Evolutionary conservation across 2,329 filamentous ascomycete species (phyloP), one percentile per base, ranked within the genome.

Genomic region (Arthrobotrys pseudoclavata): DNA sequence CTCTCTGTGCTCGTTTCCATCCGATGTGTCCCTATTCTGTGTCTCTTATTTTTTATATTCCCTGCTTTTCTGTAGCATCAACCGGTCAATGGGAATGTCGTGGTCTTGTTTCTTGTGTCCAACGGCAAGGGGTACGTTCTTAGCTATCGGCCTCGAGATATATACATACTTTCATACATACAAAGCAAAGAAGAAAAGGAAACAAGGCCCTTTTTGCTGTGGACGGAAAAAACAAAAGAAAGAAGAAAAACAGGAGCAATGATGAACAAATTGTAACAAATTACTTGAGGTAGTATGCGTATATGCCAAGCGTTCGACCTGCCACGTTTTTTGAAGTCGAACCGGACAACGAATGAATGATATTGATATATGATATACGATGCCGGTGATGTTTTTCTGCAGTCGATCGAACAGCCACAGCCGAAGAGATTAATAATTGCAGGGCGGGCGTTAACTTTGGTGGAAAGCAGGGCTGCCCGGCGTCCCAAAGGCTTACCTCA

Each of bases 21-120:
- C 15, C 12, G 37, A 40, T 31, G n/a, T 53, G 50, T 53, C 24
- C n/a, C 50, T 45, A 18, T 31, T 31, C 60, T 48, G 24, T 47
- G 55, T 18, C 40, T 40, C 13, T 40, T 40, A 40, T 15, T 53
- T 34, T 45, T 48, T 61, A 52, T 50, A 61, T 61, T 53, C 40
- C 52, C 34, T 66, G 47, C 20, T 31, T 63, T 62, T 63, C 31
- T 63, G 68, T 70, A 70, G 68, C 55, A 70, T 70, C 57, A 40
- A 63, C 47, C 68, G 55, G 68, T 63, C 47, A 70, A 63, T 62
- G 68, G 68, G 68, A 70, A 70, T 45, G 45, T 63, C 45, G 68
- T 61, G 26, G 42, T 70, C 57, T 60, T 60, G 55, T 13, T 53
- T 31, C 26, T 34, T 53, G 26, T 31, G 50, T 53, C 26, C 50